These are phyloP conservation scores for Lepidium africanum DNA, from an alignment of 345 rosid species.

Conservation along the genomic window DNA sequence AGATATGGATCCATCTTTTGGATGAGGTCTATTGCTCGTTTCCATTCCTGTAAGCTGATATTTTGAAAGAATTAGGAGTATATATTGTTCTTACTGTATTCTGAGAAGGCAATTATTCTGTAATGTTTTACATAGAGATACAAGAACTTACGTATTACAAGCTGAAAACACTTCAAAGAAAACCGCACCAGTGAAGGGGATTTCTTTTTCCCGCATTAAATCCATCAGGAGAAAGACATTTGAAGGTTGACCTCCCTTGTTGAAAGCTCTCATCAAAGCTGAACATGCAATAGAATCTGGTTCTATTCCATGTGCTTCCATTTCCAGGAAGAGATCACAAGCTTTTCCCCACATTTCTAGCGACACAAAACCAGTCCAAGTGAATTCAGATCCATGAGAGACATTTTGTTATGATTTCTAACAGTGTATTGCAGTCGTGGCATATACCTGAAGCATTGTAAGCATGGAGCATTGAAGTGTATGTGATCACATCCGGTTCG, in stretches of 20 bases:
- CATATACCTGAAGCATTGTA: slow-evolving; percentile 56
- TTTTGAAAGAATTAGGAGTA: background rate
- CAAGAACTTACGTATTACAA: slow-evolving; percentile 64
- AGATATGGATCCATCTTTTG: slow-evolving; percentile 68
- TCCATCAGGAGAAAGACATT: slow-evolving; percentile 64
- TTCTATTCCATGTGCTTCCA: slow-evolving; percentile 52
- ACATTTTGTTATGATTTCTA: slow-evolving; percentile 1
- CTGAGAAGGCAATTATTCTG: background rate
- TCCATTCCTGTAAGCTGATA: slow-evolving; percentile 79
- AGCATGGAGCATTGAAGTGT: slow-evolving; percentile 74
- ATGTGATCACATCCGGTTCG: slow-evolving; percentile 65
- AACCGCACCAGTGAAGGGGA: slow-evolving; percentile 53
- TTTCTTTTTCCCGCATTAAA: slow-evolving; percentile 53
- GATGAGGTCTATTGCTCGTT: slow-evolving; percentile 38
- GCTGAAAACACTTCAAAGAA: slow-evolving; percentile 80
- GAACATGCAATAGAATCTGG: slow-evolving; percentile 75
- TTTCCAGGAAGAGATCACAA: slow-evolving; percentile 59
- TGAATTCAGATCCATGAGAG: slow-evolving; percentile 11
- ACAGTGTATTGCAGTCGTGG: background rate
- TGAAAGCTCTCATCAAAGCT: slow-evolving; percentile 84
- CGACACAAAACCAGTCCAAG: slow-evolving; percentile 14
- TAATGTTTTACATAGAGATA: background rate
- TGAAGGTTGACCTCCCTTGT: slow-evolving; percentile 61
- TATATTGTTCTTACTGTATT: background rate
- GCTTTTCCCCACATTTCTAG: slow-evolving; percentile 71